Evolutionary conservation across 805 yeast species (phyloP), one percentile per base, ranked within the genome.

Genomic region (Clavispora phyllophila): DNA sequence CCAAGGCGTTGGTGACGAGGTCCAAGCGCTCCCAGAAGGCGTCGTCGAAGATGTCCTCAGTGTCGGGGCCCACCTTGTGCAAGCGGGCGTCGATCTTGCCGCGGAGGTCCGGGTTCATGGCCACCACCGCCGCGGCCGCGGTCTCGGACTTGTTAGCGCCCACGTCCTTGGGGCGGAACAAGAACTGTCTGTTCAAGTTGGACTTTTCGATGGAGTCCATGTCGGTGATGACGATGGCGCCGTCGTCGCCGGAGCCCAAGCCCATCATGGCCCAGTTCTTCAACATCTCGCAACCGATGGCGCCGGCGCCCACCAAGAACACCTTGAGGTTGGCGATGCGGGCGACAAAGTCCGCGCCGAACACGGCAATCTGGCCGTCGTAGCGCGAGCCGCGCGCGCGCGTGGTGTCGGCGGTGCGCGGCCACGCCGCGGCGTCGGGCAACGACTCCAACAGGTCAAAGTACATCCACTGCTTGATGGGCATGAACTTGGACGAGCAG

Each of bases 231-330:
- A 69, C 66, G 46, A 93, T 86, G 55, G 79, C 76, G 56, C 99
- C 99, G 3, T 84, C 65, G 31, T 90, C 87, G 33, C 98, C 98
- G 19, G 95, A 76, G 27, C 96, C 98, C 41, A 93, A 70, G 36
- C 99, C 99, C 79, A 90, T 76, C 77, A 93, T 76, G 5, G 99
- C 96, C 98, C 98, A 93, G 60, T 88, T 90, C 68, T 93, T 93
- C 57, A 93, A 74, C 90, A 93, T 91, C 68, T 93, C 99, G 71
- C 99, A 93, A 31, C 99, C 99, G 71, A 93, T 93, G 15, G 99
- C 99, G 61, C 99, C 99, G 1, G 97, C 76, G 36, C 99, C 99
- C 32, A 93, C 99, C 51, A 93, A 72, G 64, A 93, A 91, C 3
- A 90, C 88, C 57, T 80, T 84, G 49, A 85, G 69, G 63, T 90